Conservation (phyloP, 2,329 filamentous ascomycete species). For the Aspergillus vadensis region DNA sequence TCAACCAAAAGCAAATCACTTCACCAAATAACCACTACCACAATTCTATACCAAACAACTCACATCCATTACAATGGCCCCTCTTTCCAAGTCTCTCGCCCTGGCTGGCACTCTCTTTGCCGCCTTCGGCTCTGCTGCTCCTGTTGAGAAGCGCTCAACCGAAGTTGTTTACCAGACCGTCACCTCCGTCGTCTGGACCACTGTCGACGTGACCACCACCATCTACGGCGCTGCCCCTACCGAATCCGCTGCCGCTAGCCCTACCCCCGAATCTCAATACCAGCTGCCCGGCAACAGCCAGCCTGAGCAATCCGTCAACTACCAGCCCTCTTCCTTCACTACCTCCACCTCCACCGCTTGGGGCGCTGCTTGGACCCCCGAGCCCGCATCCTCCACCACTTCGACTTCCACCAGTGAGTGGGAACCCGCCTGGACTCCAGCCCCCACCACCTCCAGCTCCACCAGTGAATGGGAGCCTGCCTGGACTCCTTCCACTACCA, state of each 20-base stretch:
- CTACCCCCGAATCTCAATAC: constrained; percentile 19
- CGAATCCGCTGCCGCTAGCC: constrained; percentile 15
- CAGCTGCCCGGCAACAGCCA: neutral
- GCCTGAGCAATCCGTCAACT: neutral
- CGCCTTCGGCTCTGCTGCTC: constrained; percentile 33
- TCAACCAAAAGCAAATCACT: constrained; percentile 11
- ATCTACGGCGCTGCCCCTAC: constrained; percentile 42
- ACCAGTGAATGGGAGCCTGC: neutral
- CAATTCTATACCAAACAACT: neutral
- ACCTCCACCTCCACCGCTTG: constrained; percentile 11
- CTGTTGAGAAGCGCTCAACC: constrained; percentile 41
- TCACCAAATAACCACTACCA: constrained; percentile 9
- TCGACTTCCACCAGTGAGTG: neutral
- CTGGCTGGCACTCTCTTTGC: constrained; percentile 40
- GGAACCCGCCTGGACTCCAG: neutral
- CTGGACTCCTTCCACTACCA: constrained; percentile 7
- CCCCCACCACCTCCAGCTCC: constrained; percentile 7
- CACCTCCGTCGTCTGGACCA: constrained; percentile 51
- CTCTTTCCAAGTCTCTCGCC: constrained; percentile 40
- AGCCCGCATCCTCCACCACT: constrained; percentile 9
- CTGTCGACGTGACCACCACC: constrained; percentile 52
- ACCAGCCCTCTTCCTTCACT: constrained; percentile 12
- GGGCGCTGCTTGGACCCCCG: constrained; percentile 13
- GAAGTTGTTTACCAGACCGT: constrained; percentile 53
- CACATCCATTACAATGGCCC: constrained; percentile 34